Evolutionary conservation across 2,329 filamentous ascomycete genomes (phyloP).

Genomic region (Pseudogymnoascus sp.): DNA sequence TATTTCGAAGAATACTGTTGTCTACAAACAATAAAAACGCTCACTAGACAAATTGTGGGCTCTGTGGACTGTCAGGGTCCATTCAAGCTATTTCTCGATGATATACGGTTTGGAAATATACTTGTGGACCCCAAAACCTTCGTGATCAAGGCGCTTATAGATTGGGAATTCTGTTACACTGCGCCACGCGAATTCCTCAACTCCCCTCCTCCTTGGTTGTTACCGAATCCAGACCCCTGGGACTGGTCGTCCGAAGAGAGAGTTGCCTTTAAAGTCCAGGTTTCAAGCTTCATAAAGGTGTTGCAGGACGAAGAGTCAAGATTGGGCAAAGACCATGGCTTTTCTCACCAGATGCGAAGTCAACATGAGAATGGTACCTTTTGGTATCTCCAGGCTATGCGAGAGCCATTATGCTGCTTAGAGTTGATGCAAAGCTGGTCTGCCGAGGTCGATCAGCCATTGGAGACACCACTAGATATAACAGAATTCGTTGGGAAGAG

Average conservation of each 20-base stretch:
- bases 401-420: background rate
- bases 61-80: background rate
- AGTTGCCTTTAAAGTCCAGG: background rate
- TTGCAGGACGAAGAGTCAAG: background rate
- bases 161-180: conserved; percentile 36
- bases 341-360: background rate
- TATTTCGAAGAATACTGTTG: background rate
- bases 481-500: background rate
- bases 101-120: conserved; percentile 30
- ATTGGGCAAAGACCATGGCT: background rate
- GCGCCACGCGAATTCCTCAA: conserved; percentile 30
- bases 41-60: background rate
- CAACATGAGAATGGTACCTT: background rate
- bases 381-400: background rate
- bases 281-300: background rate
- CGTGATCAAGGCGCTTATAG: conserved; percentile 31
- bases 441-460: background rate
- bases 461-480: background rate
- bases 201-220: conserved; percentile 35
- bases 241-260: background rate
- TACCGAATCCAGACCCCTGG: conserved; percentile 32
- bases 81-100: conserved; percentile 30
- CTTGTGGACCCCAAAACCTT: conserved; percentile 22
- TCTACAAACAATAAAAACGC: background rate
- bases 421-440: background rate